Evolutionary conservation across 2,329 filamentous ascomycete species (phyloP).

Genomic region (Sarocladium brachiariae): DNA sequence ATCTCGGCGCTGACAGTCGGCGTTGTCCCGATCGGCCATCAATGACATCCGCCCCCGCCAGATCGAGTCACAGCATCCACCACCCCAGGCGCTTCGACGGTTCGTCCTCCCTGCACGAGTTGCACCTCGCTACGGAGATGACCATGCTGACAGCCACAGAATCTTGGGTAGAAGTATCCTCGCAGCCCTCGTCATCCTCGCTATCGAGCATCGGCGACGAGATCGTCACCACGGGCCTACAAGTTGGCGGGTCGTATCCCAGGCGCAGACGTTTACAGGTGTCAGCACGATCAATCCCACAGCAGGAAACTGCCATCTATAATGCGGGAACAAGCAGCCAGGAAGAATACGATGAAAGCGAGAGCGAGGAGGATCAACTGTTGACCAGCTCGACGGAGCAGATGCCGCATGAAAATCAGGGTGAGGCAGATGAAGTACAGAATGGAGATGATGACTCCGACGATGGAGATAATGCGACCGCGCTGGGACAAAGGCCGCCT

Average conservation of each 20-base stretch:
- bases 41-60: slow-evolving; percentile 14
- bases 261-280: slow-evolving; percentile 48
- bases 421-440: slow-evolving; percentile 35
- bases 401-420: slow-evolving; percentile 29
- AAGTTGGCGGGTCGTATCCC: slow-evolving; percentile 60
- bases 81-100: slow-evolving; percentile 31
- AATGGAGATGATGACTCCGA: slow-evolving; percentile 44
- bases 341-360: slow-evolving; percentile 90
- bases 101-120: slow-evolving; percentile 22
- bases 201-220: slow-evolving; percentile 81
- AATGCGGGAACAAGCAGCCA: slow-evolving; percentile 64
- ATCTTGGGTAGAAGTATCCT: slow-evolving; percentile 93
- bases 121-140: too few species aligned
- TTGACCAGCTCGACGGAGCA: slow-evolving; percentile 55
- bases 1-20: slow-evolving; percentile 20
- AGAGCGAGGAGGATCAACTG: slow-evolving; percentile 74
- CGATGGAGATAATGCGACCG: slow-evolving; percentile 73
- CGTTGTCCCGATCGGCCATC: not conserved
- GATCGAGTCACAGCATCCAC: slow-evolving; percentile 24
- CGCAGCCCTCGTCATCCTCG: slow-evolving; percentile 88
- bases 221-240: slow-evolving; percentile 82
- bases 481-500: slow-evolving; percentile 54
- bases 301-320: slow-evolving; percentile 34
- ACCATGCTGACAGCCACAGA: slow-evolving; percentile 45
- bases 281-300: slow-evolving; percentile 26